Percentiles rank a stretch among this genome's conserved stretches.
Evolutionary conservation across 1,284 basidiomycete species (phyloP).

Genomic region (Puccinia coronata): DNA sequence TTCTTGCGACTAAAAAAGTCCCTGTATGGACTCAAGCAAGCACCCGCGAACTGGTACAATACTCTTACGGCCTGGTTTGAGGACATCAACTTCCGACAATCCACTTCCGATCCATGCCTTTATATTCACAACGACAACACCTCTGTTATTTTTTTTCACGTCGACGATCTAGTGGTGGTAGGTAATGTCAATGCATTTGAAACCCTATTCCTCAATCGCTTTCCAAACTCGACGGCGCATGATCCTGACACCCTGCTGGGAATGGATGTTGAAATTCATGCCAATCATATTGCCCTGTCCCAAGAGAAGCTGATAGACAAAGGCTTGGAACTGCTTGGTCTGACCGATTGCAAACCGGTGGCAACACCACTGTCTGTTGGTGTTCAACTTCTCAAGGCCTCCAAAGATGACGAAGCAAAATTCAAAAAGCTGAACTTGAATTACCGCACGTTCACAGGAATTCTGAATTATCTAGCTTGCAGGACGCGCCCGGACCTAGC

Average conservation of each 20-base stretch:
- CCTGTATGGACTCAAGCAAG: too few relatives aligned
- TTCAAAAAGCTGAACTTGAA: too few relatives aligned
- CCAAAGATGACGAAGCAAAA: background rate
- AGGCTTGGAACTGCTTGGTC: too few relatives aligned
- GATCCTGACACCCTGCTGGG: background rate
- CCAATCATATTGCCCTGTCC: background rate
- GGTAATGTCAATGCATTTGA: background rate
- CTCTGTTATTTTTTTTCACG: slow-evolving; percentile 1
- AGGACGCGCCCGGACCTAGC: too few relatives aligned
- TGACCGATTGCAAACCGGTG: too few relatives aligned
- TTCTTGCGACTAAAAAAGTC: too few relatives aligned
- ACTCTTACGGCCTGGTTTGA: too few relatives aligned
- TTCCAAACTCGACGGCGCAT: background rate
- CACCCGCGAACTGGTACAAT: too few relatives aligned
- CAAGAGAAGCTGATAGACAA: too few relatives aligned
- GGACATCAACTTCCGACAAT: too few relatives aligned
- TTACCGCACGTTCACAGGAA: background rate
- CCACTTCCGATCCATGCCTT: background rate
- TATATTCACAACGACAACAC: background rate
- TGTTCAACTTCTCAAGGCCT: background rate
- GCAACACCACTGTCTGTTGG: background rate
- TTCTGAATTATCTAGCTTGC: too few relatives aligned
- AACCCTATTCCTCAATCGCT: background rate
- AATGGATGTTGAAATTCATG: background rate
- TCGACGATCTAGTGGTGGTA: background rate